phyloP scores from a whole-genome alignment of 768 basidiomycete genomes.

The Pleurotus tuber-regium region DNA sequence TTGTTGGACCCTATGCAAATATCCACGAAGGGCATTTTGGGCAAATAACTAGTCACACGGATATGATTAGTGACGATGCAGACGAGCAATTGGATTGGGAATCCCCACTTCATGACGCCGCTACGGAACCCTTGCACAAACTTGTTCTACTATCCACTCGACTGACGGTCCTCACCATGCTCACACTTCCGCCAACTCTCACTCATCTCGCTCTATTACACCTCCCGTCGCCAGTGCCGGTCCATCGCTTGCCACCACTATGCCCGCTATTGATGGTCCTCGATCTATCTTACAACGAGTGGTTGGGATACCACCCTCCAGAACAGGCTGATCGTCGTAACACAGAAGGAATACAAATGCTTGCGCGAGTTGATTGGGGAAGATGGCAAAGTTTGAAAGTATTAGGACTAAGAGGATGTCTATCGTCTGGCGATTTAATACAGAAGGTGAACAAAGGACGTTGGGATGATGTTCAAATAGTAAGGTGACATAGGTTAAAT shows the following conservation, averaged over 20 bases:
- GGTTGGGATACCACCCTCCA: constrained; percentile 27
- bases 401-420: constrained; percentile 57
- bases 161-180: constrained; percentile 41
- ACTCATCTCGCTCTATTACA: constrained; percentile 52
- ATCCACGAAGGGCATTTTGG: constrained; percentile 44
- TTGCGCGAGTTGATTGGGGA: constrained; percentile 54
- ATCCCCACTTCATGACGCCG: constrained; percentile 20
- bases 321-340: neutral
- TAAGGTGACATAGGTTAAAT: constrained; percentile 28
- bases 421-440: constrained; percentile 39
- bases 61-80: constrained; percentile 9
- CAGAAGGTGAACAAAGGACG: constrained; percentile 53
- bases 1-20: constrained; percentile 53
- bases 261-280: constrained; percentile 49
- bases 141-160: constrained; percentile 50
- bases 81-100: constrained; percentile 41
- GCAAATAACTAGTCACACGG: constrained; percentile 11
- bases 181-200: constrained; percentile 60
- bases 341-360: constrained; percentile 1
- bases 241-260: constrained; percentile 41
- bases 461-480: constrained; percentile 61
- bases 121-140: constrained; percentile 35
- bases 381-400: constrained; percentile 52
- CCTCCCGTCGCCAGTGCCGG: constrained; percentile 33
- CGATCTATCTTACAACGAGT: constrained; percentile 53